A percentile compares a stretch with the other conserved stretches of the same genome.
Evolutionary conservation across 192 early-diverging fungal species (phyloP).

Genomic region (Backusella psychrophila): DNA sequence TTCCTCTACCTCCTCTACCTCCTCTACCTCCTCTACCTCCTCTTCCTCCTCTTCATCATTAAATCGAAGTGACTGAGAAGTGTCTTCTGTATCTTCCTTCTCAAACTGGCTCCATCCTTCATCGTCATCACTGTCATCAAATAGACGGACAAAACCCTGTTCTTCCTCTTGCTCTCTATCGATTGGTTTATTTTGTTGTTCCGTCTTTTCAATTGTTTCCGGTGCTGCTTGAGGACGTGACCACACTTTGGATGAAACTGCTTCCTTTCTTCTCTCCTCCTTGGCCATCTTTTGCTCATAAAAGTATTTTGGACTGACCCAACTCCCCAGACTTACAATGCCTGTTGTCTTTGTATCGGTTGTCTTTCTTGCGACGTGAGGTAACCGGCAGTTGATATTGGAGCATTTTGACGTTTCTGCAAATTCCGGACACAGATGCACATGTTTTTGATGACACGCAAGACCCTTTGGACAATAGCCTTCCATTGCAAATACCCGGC

Average conservation of each 20-base stretch:
- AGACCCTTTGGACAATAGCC: slow-evolving; percentile 60
- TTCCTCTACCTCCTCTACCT: slow-evolving; percentile 28
- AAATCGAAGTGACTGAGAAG: slow-evolving; percentile 23
- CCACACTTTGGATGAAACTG: slow-evolving; percentile 19
- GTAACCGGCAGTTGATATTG: slow-evolving; percentile 53
- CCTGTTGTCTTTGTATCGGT: slow-evolving; percentile 11
- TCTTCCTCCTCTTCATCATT: slow-evolving; percentile 42
- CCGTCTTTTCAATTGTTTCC: slow-evolving; percentile 16
- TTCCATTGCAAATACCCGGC: slow-evolving; percentile 59
- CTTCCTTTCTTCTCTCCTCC: background rate
- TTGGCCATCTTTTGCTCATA: background rate
- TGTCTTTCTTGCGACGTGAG: slow-evolving; percentile 43
- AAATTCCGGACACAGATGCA: slow-evolving; percentile 71
- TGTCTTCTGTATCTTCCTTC: slow-evolving; percentile 28
- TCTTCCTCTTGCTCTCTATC: slow-evolving; percentile 12
- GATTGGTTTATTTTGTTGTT: background rate
- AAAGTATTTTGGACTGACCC: slow-evolving; percentile 12
- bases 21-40: slow-evolving; percentile 16
- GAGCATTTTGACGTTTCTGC: slow-evolving; percentile 57
- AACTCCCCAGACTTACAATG: slow-evolving; percentile 4
- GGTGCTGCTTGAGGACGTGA: background rate
- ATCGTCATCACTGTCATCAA: slow-evolving; percentile 32
- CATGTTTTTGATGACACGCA: slow-evolving; percentile 58
- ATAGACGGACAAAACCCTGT: slow-evolving; percentile 32
- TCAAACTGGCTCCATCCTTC: slow-evolving; percentile 20